Base-by-base conservation (phyloP, 78 protist genomes). In the Dictyostelium purpureum region DNA sequence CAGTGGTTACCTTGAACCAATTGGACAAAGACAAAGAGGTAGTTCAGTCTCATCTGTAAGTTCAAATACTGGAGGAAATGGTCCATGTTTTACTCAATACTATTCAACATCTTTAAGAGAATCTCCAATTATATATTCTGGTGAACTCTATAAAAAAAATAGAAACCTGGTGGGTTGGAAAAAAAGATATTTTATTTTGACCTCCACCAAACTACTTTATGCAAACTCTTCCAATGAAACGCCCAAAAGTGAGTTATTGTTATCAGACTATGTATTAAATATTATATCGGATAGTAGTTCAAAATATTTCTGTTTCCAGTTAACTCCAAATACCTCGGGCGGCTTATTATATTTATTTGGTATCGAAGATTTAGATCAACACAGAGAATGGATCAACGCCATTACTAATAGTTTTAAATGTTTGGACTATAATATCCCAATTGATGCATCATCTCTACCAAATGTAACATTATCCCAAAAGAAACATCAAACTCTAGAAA, bases 71-170 rank as follows among this genome's bases (percentile, higher is more conserved):
- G 21, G 24, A 19, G 18, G 7, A 16, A 18, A 3, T 16, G 28
- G 85, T 24, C 10, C 4, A n/a, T 16, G n/a, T 4, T 43, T 18
- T n/a, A 21, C 63, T 5, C 35, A 31, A 26, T 66, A 51, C 2
- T 40, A 16, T 18, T 56, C 52, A 18, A 45, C 61, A 43, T 70
- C 91, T 45, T 73, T 73, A 33, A 83, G 47, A 16, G 26, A 40
- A 18, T 40, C 59, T 31, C 83, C 91, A 6, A 83, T 83, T 19
- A 83, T 83, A 1, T 37, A 73, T 73, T 40, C 40, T 6, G 91
- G 91, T 73, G 91, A 83, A 45, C 59, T 83, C 21, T 83, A 83
- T 56, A 83, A 83, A 57, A 83, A 83, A 61, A 83, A 83, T 45
- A 82, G 90, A 54, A 47, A 63, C 1, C 18, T 49, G 14, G 65